Base-by-base conservation (phyloP, 306 rosid genomes). In the Malus fusca region DNA sequence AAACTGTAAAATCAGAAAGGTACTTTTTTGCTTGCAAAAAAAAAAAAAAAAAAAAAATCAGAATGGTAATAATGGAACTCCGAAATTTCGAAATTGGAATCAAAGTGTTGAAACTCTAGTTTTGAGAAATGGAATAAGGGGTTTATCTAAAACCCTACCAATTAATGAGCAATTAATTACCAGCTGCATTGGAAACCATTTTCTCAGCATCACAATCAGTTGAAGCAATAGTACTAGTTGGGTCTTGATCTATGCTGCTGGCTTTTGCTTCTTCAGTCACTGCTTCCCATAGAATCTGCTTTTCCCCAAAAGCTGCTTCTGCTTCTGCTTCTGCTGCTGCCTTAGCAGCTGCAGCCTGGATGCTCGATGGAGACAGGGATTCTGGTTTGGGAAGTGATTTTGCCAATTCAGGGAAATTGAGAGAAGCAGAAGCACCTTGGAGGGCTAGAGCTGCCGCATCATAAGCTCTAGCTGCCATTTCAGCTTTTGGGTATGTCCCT, bases 401-500 rank as follows among this genome's bases (percentile, higher is more conserved):
- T 4, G 87, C 86, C 59, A 91, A 40, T 65, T 93, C 83, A 14
- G 98, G 98, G 79, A 93, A 93, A 77, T 93, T 93, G 67, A 93
- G 89, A 82, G 67, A 82, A 21, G 98, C 97, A 43, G 96, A 83
- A 30, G 75, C 40, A 23, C 97, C 98, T 67, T 93, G 91, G 65
- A 91, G 88, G 31, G 97, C 97, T 33, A 87, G 70, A 31, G 98
- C 91, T 0, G 98, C 98, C n/a, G 88, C 96, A 81, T 91, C 98
- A 56, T 93, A 97, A 9, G 98, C 98, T 80, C 96, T 78, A 4
- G 98, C 98, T 11, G 98, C 98, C 98, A 93, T 93, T 82, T 88
- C 96, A 9, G 96, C 87, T 3, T 92, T 91, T 0, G 94, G 87
- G 71, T 86, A 90, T 30, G 97, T 89, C 31, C 98, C 98, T 2